Conservation (phyloP, 495 filamentous ascomycete genomes). For the Achaetomiella virescens region DNA sequence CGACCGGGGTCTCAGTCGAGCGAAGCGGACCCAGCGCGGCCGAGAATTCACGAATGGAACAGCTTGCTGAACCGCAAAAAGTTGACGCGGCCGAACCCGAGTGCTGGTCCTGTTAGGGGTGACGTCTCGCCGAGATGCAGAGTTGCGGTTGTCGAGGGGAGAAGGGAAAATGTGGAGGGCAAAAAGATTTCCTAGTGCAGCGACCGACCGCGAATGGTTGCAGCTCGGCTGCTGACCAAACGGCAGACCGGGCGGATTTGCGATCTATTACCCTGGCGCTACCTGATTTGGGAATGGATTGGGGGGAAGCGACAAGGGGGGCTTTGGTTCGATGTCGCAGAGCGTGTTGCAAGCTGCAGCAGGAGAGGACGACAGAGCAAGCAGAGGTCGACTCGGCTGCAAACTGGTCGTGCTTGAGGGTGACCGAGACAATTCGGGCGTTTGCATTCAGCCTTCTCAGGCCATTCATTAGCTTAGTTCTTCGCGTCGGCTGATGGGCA, state of each 20-base stretch:
- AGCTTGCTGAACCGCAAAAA: not conserved
- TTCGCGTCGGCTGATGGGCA: not conserved
- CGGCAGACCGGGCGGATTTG: slow-evolving; percentile 26
- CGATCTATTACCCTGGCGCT: slow-evolving; percentile 24
- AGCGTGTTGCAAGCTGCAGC: slow-evolving; percentile 8
- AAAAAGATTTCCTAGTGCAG: slow-evolving; percentile 13
- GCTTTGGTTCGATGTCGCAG: slow-evolving; percentile 18
- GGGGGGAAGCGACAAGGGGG: slow-evolving; percentile 10
- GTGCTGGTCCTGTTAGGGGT: not conserved
- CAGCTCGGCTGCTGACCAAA: slow-evolving; percentile 13
- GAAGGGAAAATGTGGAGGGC: slow-evolving; percentile 7
- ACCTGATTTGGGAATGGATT: slow-evolving; percentile 18
- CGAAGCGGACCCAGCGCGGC: slow-evolving; percentile 9
- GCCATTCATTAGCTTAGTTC: not conserved
- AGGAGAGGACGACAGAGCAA: not conserved
- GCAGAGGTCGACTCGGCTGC: not conserved
- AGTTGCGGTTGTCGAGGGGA: not conserved
- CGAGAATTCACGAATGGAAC: slow-evolving; percentile 5
- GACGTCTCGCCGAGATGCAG: not conserved
- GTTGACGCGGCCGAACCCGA: not conserved
- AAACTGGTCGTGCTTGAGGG: not conserved
- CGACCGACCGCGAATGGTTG: slow-evolving; percentile 9
- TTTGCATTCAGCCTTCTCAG: not conserved
- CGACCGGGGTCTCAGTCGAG: slow-evolving; percentile 5
- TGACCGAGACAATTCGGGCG: not conserved